phyloP scores from a whole-genome alignment of 2,329 filamentous ascomycete genomes.

The Metarhizium album region DNA sequence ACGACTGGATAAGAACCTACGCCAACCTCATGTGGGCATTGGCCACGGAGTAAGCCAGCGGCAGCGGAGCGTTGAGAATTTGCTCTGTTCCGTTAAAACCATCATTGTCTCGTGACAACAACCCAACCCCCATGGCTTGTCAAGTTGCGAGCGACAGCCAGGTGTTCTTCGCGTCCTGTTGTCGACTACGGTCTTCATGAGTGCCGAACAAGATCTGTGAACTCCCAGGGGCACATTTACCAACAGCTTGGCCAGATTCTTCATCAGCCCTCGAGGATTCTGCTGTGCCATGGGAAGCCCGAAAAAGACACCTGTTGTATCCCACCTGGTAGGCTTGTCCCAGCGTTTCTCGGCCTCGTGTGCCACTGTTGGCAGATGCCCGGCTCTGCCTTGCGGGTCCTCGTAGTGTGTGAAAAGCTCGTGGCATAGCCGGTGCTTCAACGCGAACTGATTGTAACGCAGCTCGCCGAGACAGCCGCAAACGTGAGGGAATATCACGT shows the following conservation, averaged over 20 bases:
- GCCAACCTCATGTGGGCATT: constrained; percentile 70
- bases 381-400: constrained; percentile 46
- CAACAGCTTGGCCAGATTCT: constrained; percentile 53
- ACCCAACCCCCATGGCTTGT: constrained; percentile 38
- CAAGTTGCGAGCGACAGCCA: constrained; percentile 41
- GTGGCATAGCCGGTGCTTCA: constrained; percentile 39
- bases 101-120: constrained; percentile 50
- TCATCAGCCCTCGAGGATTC: constrained; percentile 60
- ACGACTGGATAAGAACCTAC: constrained; percentile 61
- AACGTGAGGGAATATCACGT: constrained; percentile 1
- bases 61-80: constrained; percentile 63
- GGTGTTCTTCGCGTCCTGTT: constrained; percentile 36
- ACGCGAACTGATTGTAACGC: neutral
- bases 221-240: constrained; percentile 66
- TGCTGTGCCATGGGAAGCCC: constrained; percentile 57
- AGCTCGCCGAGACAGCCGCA: neutral
- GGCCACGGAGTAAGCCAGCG: constrained; percentile 63
- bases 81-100: constrained; percentile 57
- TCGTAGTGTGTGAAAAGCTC: constrained; percentile 44
- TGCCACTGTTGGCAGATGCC: constrained; percentile 58
- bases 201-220: constrained; percentile 52
- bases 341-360: constrained; percentile 33
- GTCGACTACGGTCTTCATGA: constrained; percentile 45
- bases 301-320: constrained; percentile 47
- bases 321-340: neutral